These are phyloP conservation scores for Eutrema yunnanense DNA, from an alignment of 345 rosid genomes.

Conservation along the genomic window DNA sequence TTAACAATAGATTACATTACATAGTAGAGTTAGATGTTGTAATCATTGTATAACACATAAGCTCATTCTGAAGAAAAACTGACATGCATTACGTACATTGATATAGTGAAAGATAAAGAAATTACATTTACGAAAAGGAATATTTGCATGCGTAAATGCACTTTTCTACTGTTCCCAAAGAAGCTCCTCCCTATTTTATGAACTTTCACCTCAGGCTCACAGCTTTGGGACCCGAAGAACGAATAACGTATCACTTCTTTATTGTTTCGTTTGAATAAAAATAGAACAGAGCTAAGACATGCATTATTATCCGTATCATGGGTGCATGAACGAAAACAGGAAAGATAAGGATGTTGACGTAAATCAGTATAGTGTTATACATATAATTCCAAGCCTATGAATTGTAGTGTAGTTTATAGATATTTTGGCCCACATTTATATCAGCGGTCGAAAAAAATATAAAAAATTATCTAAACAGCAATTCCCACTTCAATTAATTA, in stretches of 20 bases:
- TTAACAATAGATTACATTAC: neutral
- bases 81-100: neutral
- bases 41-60: neutral
- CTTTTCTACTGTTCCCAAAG: neutral
- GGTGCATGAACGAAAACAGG: conserved; percentile 13
- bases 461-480: neutral
- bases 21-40: neutral
- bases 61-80: neutral
- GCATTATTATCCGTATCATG: neutral
- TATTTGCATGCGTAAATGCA: neutral
- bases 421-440: neutral
- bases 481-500: neutral
- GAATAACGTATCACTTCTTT: neutral
- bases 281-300: neutral
- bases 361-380: neutral
- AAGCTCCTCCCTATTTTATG: neutral
- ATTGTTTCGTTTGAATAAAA: neutral
- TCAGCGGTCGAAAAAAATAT: neutral
- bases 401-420: neutral
- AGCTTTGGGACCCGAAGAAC: neutral
- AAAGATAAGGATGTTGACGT: conserved; percentile 22
- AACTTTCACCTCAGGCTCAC: neutral
- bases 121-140: neutral
- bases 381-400: conserved; percentile 2
- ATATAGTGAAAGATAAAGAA: neutral